Conservation (phyloP, 306 rosid species). For the barrel medic (Medicago truncatula) region MtrunA17r5.0-ANR NC_053043.1:21741001-21741500, state of each 20-base stretch:
- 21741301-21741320: slow-evolving; percentile 1
- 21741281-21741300: not conserved
- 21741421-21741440: not conserved
- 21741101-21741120: too few species aligned
- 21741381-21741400: slow-evolving; percentile 6
- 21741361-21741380: not conserved
- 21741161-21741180: too few species aligned
- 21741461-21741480: slow-evolving; percentile 9
- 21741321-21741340: slow-evolving; percentile 11
- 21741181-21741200: too few species aligned
- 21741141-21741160: too few species aligned
- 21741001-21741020: too few species aligned
- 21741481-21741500: not conserved
- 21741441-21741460: not conserved
- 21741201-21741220: too few species aligned
- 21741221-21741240: too few species aligned
- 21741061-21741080: too few species aligned
- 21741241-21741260: slow-evolving; percentile 1
- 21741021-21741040: too few species aligned
- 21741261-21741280: not conserved
- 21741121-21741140: too few species aligned
- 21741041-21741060: too few species aligned
- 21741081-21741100: too few species aligned
- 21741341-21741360: slow-evolving; percentile 6
- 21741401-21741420: not conserved